These are phyloP conservation scores for Tolypocladium amazonense DNA, from an alignment of 2,329 filamentous ascomycete species.

Conservation along the genomic window DNA sequence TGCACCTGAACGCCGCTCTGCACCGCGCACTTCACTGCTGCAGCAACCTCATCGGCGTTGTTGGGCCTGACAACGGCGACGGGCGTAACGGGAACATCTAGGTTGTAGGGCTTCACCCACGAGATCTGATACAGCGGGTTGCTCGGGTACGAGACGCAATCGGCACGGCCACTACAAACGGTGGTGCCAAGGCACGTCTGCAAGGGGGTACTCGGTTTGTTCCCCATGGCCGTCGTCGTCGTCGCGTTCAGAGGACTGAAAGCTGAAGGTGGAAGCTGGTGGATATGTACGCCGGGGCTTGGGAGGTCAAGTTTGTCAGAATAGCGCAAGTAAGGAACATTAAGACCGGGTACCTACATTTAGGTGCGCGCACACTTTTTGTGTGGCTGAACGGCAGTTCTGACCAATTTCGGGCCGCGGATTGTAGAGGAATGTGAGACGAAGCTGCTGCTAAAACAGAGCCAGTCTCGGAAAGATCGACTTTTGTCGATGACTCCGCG, in stretches of 20 bases:
- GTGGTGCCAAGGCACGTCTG: conserved; percentile 31
- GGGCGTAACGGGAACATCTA: conserved; percentile 38
- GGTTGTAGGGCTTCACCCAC: conserved; percentile 45
- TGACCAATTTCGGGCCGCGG: no score
- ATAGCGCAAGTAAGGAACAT: no score
- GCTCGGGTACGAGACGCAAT: conserved; percentile 36
- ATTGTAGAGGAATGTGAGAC: no score
- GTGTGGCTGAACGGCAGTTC: no score
- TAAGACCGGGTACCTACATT: no score
- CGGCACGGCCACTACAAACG: conserved; percentile 31
- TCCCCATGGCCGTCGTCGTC: conserved; percentile 30
- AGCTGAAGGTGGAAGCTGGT: not conserved
- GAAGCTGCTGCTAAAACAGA: not conserved
- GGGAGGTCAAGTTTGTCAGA: no score
- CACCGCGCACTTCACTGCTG: conserved; percentile 46
- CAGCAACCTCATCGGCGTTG: conserved; percentile 42
- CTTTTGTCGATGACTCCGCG: not conserved
- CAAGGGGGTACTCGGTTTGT: conserved; percentile 27
- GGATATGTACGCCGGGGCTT: not conserved
- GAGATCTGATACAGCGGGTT: conserved; percentile 31
- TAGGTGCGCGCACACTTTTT: no score
- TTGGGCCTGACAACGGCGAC: conserved; percentile 45
- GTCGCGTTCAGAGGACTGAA: not conserved
- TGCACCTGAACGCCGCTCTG: conserved; percentile 42
- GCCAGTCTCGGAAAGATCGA: not conserved